A percentile compares a stretch with the other conserved stretches of the same genome.
These are phyloP conservation scores for Calamus simplicifolius DNA, from an alignment of 176 grass and related monocot species.

Conservation along the genomic window DNA sequence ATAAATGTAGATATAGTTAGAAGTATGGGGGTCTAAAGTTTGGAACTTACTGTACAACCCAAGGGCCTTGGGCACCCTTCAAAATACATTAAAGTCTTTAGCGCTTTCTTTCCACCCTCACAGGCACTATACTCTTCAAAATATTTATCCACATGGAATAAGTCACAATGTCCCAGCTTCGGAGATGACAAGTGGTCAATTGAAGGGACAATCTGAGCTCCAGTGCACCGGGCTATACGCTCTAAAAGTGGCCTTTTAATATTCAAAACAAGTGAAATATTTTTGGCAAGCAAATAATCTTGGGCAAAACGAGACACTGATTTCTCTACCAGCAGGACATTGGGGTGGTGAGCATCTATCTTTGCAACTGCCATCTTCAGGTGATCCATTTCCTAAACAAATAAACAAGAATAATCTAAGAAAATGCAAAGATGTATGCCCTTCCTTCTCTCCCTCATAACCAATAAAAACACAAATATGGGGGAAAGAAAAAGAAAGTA, in stretches of 20 bases:
- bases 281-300: slow-evolving; percentile 78
- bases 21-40: too few species aligned
- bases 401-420: too few species aligned
- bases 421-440: too few species aligned
- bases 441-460: neutral
- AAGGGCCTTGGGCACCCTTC: slow-evolving; percentile 91
- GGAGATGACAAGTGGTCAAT: slow-evolving; percentile 87
- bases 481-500: slow-evolving; percentile 1
- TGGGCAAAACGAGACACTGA: slow-evolving; percentile 87
- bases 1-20: too few species aligned
- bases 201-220: slow-evolving; percentile 82
- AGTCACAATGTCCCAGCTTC: slow-evolving; percentile 81
- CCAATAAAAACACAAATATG: slow-evolving; percentile 6
- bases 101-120: slow-evolving; percentile 62
- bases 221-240: slow-evolving; percentile 90
- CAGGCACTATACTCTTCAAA: slow-evolving; percentile 80
- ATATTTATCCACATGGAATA: slow-evolving; percentile 95
- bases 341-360: slow-evolving; percentile 87
- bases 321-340: slow-evolving; percentile 93
- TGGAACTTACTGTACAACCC: slow-evolving; percentile 86
- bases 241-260: slow-evolving; percentile 85
- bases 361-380: slow-evolving; percentile 96
- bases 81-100: slow-evolving; percentile 98
- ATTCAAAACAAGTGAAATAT: slow-evolving; percentile 96
- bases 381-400: slow-evolving; percentile 82